Evolutionary conservation across 2,329 filamentous ascomycete species (phyloP), one percentile per base, ranked within the genome.

Genomic region (Pseudophaeomoniella oleicola): DNA sequence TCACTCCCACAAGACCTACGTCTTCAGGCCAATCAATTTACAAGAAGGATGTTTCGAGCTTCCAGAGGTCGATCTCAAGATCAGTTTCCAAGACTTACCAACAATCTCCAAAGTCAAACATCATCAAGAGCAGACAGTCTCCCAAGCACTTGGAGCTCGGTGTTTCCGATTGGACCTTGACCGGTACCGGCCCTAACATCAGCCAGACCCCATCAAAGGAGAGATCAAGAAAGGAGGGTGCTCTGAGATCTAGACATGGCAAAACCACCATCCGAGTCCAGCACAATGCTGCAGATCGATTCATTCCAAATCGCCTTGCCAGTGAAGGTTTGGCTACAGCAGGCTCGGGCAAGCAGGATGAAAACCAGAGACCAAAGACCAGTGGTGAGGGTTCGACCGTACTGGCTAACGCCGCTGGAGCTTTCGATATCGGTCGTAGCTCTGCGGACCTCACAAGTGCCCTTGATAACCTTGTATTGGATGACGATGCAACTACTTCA

Each of bases 101-200:
- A 35, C 82, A 90, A 55, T 94, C 88, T 2, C 86, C 87, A 55
- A 96, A 96, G 69, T 94, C 87, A 41, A 96, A 94, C 69, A 94
- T 94, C 58, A 83, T 81, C 46, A 75, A 77, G 45, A 64, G 65
- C 30, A 72, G 75, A 39, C 71, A 78, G 40, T 87, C 84, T 31
- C 87, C 88, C 14, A 81, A 83, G 51, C 84, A 81, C 57, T 72
- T 96, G 29, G 88, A 96, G 60, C 73, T 94, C 30, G 86, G 85
- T 46, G 78, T 94, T 19, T 94, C 87, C 30, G 87, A 98, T 56
- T 96, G 88, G 69, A 76, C 83, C 13, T 69, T 98, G 50, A 84
- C 82, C 36, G 86, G 87, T 44, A 93, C 87, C 37, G 85, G 84
- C 40, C 66, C 66, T 13, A 59, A 61, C 4, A 50, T 56, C 19